Percentiles rank a stretch among this genome's conserved stretches.
Conservation (phyloP, 2,329 filamentous ascomycete species). For the Pseudogymnoascus sp. region DNA sequence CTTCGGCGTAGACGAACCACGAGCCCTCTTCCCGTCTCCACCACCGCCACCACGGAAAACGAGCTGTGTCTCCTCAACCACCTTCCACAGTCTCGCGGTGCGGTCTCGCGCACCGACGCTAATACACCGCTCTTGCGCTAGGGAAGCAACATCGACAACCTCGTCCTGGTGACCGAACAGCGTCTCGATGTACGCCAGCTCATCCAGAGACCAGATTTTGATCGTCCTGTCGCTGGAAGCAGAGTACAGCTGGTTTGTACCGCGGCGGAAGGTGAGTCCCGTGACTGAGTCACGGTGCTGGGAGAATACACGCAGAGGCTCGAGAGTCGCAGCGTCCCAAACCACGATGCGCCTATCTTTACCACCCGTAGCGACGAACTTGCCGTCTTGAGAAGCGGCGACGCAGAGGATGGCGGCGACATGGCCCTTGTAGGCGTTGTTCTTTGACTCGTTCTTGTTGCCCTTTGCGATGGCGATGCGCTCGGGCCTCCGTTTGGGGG, state of each 20-base stretch:
- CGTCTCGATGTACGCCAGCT: conserved; percentile 89
- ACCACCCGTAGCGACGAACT: conserved; percentile 84
- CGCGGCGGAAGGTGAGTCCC: conserved; percentile 74
- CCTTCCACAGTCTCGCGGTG: conserved; percentile 90
- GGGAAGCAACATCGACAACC: conserved; percentile 73
- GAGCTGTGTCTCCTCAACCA: conserved; percentile 88
- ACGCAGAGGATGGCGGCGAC: conserved; percentile 72
- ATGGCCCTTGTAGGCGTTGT: conserved; percentile 67
- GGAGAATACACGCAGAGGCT: conserved; percentile 73
- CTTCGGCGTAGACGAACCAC: conserved; percentile 40
- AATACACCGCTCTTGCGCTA: conserved; percentile 80
- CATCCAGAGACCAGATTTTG: conserved; percentile 90
- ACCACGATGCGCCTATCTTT: conserved; percentile 77
- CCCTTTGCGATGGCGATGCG: conserved; percentile 57
- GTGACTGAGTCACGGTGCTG: conserved; percentile 87
- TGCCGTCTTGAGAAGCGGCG: conserved; percentile 80
- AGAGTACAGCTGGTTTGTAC: conserved; percentile 87
- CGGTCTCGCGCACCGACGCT: conserved; percentile 86
- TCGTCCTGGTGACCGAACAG: conserved; percentile 93
- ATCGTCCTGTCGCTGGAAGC: conserved; percentile 86
- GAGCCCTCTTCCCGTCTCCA: conserved; percentile 41
- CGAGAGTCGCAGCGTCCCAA: conserved; percentile 74
- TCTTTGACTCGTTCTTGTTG: conserved; percentile 49
- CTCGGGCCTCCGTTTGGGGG: conserved; percentile 53
- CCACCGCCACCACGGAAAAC: conserved; percentile 82